These are phyloP conservation scores for Fomitopsis palustris DNA, from an alignment of 1,284 basidiomycete species.

Conservation along the genomic window DNA sequence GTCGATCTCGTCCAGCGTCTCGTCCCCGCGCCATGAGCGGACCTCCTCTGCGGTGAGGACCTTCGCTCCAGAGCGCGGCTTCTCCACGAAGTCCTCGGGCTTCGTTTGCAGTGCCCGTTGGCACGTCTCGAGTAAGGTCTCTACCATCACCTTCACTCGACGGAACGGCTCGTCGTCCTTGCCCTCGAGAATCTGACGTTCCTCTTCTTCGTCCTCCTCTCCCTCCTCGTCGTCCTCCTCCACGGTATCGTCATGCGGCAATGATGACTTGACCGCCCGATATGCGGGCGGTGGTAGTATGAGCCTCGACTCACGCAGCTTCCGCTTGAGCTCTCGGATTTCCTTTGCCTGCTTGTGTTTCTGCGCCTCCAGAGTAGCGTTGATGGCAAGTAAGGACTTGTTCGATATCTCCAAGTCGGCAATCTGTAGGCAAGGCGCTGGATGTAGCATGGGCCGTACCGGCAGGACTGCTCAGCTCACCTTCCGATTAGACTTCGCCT, in stretches of 20 bases:
- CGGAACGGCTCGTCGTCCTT: conserved; percentile 50
- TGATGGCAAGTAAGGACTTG: conserved; percentile 73
- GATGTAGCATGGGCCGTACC: background rate
- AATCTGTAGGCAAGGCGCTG: conserved; percentile 45
- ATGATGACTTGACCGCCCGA: conserved; percentile 49
- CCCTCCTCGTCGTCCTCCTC: conserved; percentile 38
- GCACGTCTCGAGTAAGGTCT: conserved; percentile 58
- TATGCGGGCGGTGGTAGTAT: conserved; percentile 66
- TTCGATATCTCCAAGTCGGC: conserved; percentile 83
- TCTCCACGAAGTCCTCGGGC: conserved; percentile 46
- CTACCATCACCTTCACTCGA: conserved; percentile 59
- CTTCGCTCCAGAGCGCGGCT: conserved; percentile 47
- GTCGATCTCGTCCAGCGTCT: conserved; percentile 10
- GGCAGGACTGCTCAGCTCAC: conserved; percentile 31
- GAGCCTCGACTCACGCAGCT: conserved; percentile 72
- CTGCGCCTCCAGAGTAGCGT: conserved; percentile 66
- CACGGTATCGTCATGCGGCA: conserved; percentile 36
- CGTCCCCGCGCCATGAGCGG: conserved; percentile 48
- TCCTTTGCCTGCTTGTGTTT: conserved; percentile 78
- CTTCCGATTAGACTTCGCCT: conserved; percentile 78
- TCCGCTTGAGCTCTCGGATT: conserved; percentile 70
- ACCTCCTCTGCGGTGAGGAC: conserved; percentile 73
- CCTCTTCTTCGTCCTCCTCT: conserved; percentile 36
- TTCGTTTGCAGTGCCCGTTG: conserved; percentile 58
- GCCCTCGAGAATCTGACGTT: conserved; percentile 28